Percentiles rank a stretch among this genome's conserved stretches.
These are phyloP conservation scores for Daldinia loculata DNA, from an alignment of 495 filamentous ascomycete genomes.

Conservation along the genomic window DNA sequence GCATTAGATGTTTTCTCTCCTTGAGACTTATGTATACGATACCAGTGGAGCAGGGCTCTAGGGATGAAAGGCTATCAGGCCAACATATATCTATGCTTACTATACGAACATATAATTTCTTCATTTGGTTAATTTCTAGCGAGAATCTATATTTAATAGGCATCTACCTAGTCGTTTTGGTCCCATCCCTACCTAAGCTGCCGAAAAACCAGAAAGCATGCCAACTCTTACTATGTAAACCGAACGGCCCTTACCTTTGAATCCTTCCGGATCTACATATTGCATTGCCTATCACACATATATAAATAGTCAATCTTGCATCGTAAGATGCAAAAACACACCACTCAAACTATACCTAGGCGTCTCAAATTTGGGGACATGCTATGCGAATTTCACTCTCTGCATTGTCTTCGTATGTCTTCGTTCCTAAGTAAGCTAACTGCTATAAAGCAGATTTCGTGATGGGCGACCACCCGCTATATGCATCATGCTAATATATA, in stretches of 20 bases:
- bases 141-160: neutral
- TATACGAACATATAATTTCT: neutral
- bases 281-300: too few species aligned
- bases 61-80: neutral
- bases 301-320: too few species aligned
- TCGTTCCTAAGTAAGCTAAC: neutral
- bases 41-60: neutral
- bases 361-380: too few species aligned
- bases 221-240: too few species aligned
- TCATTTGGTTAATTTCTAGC: neutral
- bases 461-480: constrained; percentile 15
- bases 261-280: too few species aligned
- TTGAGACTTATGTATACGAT: neutral
- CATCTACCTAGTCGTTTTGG: neutral
- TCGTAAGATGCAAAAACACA: too few species aligned
- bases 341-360: too few species aligned
- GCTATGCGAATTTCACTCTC: too few species aligned
- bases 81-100: neutral
- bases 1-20: neutral
- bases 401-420: neutral
- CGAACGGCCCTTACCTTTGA: too few species aligned
- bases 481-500: constrained; percentile 23
- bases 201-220: too few species aligned
- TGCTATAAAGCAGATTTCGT: constrained; percentile 21
- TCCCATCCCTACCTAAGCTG: too few species aligned